Evolutionary conservation across 2,329 filamentous ascomycete genomes (phyloP).

Genomic region (Colletotrichum sp.): DNA sequence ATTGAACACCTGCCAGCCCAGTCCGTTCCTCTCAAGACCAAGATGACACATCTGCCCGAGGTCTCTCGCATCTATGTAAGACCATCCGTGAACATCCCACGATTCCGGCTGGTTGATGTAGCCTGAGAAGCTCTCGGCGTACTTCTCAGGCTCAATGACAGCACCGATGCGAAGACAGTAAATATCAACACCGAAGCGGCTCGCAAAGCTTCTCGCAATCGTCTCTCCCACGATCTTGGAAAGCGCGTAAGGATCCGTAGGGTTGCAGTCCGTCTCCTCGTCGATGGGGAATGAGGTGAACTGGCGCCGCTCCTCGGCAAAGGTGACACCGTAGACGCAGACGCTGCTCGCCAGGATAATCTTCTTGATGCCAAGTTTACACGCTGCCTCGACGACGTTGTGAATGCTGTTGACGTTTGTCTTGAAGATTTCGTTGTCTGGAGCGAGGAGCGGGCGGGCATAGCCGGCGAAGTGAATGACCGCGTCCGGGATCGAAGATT

Average conservation of each 20-base stretch:
- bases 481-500: conserved; percentile 55
- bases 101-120: conserved; percentile 55
- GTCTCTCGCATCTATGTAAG: conserved; percentile 66
- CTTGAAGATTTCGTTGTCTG: conserved; percentile 63
- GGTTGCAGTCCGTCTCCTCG: conserved; percentile 63
- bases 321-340: conserved; percentile 67
- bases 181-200: conserved; percentile 61
- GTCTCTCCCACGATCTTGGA: conserved; percentile 65
- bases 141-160: conserved; percentile 66
- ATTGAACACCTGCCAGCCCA: conserved; percentile 70
- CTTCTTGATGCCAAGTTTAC: conserved; percentile 65
- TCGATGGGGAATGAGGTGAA: conserved; percentile 63
- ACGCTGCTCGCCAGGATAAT: conserved; percentile 65
- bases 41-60: conserved; percentile 65
- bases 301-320: conserved; percentile 61
- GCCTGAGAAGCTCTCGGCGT: conserved; percentile 54
- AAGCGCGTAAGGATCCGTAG: conserved; percentile 66
- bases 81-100: conserved; percentile 64
- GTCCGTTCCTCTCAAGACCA: conserved; percentile 53
- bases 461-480: conserved; percentile 68
- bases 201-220: conserved; percentile 60
- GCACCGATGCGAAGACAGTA: conserved; percentile 66
- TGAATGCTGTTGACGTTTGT: conserved; percentile 61
- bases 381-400: conserved; percentile 68
- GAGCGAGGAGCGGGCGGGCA: conserved; percentile 64